A percentile compares a stretch with the other conserved stretches of the same genome.
phyloP scores from a whole-genome alignment of 2,329 filamentous ascomycete genomes.

The Huntiella decipiens region DNA sequence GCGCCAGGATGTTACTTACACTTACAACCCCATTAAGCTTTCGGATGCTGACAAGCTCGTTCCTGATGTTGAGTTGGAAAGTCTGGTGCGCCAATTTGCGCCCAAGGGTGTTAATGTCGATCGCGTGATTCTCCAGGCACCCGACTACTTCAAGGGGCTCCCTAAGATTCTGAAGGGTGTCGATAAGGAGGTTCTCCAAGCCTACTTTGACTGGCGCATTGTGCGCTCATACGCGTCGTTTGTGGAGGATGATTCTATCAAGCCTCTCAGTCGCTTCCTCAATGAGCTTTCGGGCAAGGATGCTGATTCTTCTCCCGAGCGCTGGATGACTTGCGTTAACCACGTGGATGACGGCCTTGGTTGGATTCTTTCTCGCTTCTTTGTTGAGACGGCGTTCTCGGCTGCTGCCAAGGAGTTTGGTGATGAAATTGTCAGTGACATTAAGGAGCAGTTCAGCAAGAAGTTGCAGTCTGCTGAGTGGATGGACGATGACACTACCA shows the following conservation, averaged over 20 bases:
- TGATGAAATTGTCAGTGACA: constrained; percentile 50
- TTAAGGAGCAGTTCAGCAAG: constrained; percentile 45
- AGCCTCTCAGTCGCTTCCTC: constrained; percentile 38
- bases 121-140: constrained; percentile 38
- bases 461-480: constrained; percentile 40
- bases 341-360: constrained; percentile 38
- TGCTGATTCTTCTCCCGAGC: constrained; percentile 40
- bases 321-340: constrained; percentile 46
- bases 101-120: constrained; percentile 17
- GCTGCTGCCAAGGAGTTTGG: constrained; percentile 46
- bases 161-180: constrained; percentile 35
- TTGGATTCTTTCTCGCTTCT: constrained; percentile 55
- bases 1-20: constrained; percentile 43
- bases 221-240: constrained; percentile 32
- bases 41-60: constrained; percentile 34
- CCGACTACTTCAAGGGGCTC: constrained; percentile 39
- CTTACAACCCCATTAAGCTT: constrained; percentile 44
- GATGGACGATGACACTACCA: constrained; percentile 43
- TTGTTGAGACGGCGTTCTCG: constrained; percentile 48
- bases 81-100: constrained; percentile 30
- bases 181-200: constrained; percentile 34
- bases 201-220: constrained; percentile 47
- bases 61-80: constrained; percentile 35
- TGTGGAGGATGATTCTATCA: constrained; percentile 39
- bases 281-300: constrained; percentile 44